phyloP scores from a whole-genome alignment of 345 rosid species.

The Syzygium oleosum region DNA sequence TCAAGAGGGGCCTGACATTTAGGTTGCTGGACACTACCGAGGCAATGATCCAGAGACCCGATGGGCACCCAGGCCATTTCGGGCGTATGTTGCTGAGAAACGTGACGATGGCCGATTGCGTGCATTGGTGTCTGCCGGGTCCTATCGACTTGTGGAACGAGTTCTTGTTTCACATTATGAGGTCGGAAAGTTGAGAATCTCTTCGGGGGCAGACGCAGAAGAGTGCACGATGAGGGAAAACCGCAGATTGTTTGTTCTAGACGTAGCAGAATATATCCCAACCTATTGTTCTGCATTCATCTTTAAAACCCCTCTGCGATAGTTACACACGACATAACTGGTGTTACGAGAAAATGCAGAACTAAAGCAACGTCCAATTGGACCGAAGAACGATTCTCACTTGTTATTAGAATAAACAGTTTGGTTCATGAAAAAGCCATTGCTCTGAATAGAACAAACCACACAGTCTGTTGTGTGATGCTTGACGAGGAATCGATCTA shows the following conservation, averaged over 20 bases:
- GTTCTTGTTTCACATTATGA: constrained; percentile 21
- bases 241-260: neutral
- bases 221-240: neutral
- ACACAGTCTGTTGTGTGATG: neutral
- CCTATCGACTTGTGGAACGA: constrained; percentile 40
- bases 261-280: neutral
- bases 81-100: constrained; percentile 13
- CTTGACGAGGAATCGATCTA: neutral
- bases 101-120: constrained; percentile 18
- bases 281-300: neutral
- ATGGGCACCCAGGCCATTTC: constrained; percentile 25
- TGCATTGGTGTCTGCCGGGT: constrained; percentile 44
- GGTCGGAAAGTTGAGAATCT: neutral
- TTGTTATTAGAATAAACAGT: neutral
- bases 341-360: neutral
- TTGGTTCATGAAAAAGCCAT: neutral
- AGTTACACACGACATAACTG: neutral
- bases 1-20: constrained; percentile 5
- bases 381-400: neutral
- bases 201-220: neutral
- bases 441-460: neutral
- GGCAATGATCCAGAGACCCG: constrained; percentile 20
- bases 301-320: neutral
- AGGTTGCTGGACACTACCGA: constrained; percentile 22
- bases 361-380: neutral